Evolutionary conservation across 2,329 filamentous ascomycete species (phyloP).

Genomic region (Penicillium brasilianum): DNA sequence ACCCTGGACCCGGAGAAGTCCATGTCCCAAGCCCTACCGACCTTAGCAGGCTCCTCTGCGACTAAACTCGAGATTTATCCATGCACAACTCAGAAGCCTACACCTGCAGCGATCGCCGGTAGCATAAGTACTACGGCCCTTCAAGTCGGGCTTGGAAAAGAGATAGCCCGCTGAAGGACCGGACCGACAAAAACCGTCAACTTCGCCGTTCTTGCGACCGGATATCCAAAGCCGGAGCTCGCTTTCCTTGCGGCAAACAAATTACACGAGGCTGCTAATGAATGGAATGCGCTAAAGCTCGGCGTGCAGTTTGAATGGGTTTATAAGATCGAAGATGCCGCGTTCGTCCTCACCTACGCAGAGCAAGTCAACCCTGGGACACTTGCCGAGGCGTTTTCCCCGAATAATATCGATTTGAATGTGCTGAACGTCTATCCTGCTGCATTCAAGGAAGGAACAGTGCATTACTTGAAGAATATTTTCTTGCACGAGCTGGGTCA

Average conservation of each 20-base stretch:
- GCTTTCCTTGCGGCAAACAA: neutral
- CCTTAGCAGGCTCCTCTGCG: neutral
- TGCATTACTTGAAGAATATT: constrained; percentile 4
- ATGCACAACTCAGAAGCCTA: neutral
- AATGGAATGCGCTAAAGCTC: neutral
- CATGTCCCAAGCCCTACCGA: neutral
- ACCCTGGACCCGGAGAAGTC: neutral
- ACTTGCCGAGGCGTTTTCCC: neutral
- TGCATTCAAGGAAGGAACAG: neutral
- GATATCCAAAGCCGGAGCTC: neutral
- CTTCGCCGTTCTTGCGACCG: neutral
- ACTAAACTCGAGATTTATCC: neutral
- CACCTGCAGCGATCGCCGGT: neutral
- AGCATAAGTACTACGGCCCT: neutral
- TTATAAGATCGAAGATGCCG: neutral
- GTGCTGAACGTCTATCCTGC: constrained; percentile 4
- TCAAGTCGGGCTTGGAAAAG: neutral
- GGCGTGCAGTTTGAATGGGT: constrained; percentile 1
- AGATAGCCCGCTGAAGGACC: neutral
- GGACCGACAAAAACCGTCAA: neutral
- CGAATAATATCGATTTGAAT: neutral
- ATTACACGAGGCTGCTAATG: neutral
- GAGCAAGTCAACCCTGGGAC: neutral
- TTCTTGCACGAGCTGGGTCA: constrained; percentile 1
- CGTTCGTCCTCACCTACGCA: neutral